Evolutionary conservation across 2,329 filamentous ascomycete species (phyloP).

Genomic region (Rutstroemia sp.): DNA sequence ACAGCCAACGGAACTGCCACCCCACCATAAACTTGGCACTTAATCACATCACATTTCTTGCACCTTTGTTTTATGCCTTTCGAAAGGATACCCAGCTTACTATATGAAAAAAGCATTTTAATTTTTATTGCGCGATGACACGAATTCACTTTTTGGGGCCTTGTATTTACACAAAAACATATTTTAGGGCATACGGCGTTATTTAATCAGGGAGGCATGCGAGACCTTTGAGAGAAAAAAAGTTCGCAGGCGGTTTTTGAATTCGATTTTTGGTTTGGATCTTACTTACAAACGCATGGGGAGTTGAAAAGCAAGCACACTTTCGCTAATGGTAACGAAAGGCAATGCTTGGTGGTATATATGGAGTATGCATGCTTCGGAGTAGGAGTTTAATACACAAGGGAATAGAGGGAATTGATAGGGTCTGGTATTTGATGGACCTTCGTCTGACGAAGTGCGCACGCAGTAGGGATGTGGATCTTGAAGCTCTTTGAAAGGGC

Average conservation of each 20-base stretch:
- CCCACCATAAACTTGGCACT: background rate
- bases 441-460: too few species aligned
- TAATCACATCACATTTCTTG: background rate
- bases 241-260: background rate
- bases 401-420: too few species aligned
- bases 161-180: background rate
- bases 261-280: too few species aligned
- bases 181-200: background rate
- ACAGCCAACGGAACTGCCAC: background rate
- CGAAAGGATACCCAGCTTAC: constrained; percentile 7
- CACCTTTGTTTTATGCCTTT: constrained; percentile 1
- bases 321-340: too few species aligned
- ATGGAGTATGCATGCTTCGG: too few species aligned
- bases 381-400: too few species aligned
- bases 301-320: too few species aligned
- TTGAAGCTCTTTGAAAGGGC: background rate
- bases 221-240: background rate
- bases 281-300: too few species aligned
- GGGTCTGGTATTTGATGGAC: too few species aligned
- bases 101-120: constrained; percentile 8
- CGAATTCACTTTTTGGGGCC: constrained; percentile 1
- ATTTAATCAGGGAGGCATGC: background rate
- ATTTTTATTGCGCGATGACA: background rate
- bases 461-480: background rate
- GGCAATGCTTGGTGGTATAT: too few species aligned